Conservation (phyloP, 352 stramenopile genomes). For the Phytophthora fragariaefolia region DNA sequence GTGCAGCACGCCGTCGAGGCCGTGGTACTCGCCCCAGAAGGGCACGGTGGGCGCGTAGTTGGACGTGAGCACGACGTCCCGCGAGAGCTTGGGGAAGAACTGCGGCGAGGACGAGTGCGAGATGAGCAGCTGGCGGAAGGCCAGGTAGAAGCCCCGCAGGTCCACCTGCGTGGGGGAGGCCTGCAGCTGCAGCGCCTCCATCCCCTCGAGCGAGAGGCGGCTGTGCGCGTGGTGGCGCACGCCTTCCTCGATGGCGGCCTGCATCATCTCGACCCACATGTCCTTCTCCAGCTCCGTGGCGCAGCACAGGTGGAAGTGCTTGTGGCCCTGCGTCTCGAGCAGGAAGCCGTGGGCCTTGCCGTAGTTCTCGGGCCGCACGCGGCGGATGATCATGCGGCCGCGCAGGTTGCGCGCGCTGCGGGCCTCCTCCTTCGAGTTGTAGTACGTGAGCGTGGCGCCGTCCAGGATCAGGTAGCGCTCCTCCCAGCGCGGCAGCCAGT, state of each 20-base stretch:
- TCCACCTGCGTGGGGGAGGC: conserved; percentile 82
- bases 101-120: conserved; percentile 89
- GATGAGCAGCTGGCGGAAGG: conserved; percentile 88
- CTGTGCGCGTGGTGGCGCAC: conserved; percentile 26
- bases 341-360: conserved; percentile 89
- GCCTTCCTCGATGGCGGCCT: conserved; percentile 83
- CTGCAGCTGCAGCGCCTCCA: conserved; percentile 47
- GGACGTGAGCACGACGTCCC: conserved; percentile 85
- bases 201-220: conserved; percentile 28
- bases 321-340: conserved; percentile 89
- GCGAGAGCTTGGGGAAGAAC: conserved; percentile 88
- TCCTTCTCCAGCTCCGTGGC: conserved; percentile 89
- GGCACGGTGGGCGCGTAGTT: conserved; percentile 90
- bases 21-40: conserved; percentile 91
- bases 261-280: conserved; percentile 94
- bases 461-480: conserved; percentile 90
- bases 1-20: conserved; percentile 85
- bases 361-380: conserved; percentile 87
- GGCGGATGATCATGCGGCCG: conserved; percentile 82
- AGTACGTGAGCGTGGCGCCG: conserved; percentile 83
- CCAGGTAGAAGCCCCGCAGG: conserved; percentile 86
- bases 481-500: conserved; percentile 92
- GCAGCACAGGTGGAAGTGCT: conserved; percentile 90
- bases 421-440: conserved; percentile 89
- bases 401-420: conserved; percentile 81